Evolutionary conservation across 2,329 filamentous ascomycete species (phyloP).

Genomic region (Curvularia verruculosa): DNA sequence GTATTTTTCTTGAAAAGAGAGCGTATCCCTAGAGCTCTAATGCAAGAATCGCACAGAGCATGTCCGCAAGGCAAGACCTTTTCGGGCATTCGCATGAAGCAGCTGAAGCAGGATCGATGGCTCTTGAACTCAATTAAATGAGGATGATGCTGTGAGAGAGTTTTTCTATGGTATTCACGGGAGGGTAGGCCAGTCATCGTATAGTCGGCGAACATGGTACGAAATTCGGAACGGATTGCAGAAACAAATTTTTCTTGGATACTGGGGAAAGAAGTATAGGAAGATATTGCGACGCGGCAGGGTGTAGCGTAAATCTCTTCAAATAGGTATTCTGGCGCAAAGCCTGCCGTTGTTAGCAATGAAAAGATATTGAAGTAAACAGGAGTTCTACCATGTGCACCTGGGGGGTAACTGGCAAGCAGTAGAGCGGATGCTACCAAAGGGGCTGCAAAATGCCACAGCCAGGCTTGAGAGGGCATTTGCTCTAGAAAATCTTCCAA

Average conservation of each 20-base stretch:
- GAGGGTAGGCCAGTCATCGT: not conserved
- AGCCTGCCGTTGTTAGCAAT: slow-evolving; percentile 9
- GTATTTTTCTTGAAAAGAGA: slow-evolving; percentile 15
- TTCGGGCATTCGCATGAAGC: slow-evolving; percentile 23
- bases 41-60: slow-evolving; percentile 18
- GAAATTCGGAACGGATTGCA: not conserved
- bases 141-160: slow-evolving; percentile 5
- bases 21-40: slow-evolving; percentile 12
- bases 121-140: slow-evolving; percentile 19
- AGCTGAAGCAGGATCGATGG: slow-evolving; percentile 20
- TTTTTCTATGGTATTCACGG: slow-evolving; percentile 1
- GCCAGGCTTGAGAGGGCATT: slow-evolving; percentile 30
- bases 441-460: slow-evolving; percentile 29
- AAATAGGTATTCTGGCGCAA: slow-evolving; percentile 18
- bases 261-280: slow-evolving; percentile 9
- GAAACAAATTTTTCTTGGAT: slow-evolving; percentile 14
- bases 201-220: not conserved
- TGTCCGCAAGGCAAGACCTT: slow-evolving; percentile 21
- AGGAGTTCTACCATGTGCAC: slow-evolving; percentile 26
- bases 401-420: slow-evolving; percentile 31
- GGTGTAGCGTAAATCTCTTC: slow-evolving; percentile 7
- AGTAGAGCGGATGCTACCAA: slow-evolving; percentile 33
- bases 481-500: slow-evolving; percentile 27
- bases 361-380: not conserved
- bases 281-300: slow-evolving; percentile 10